Percentiles rank a stretch among this genome's conserved stretches.
phyloP scores from a whole-genome alignment of 1,284 basidiomycete genomes.

The Coniferiporia weirii region DNA sequence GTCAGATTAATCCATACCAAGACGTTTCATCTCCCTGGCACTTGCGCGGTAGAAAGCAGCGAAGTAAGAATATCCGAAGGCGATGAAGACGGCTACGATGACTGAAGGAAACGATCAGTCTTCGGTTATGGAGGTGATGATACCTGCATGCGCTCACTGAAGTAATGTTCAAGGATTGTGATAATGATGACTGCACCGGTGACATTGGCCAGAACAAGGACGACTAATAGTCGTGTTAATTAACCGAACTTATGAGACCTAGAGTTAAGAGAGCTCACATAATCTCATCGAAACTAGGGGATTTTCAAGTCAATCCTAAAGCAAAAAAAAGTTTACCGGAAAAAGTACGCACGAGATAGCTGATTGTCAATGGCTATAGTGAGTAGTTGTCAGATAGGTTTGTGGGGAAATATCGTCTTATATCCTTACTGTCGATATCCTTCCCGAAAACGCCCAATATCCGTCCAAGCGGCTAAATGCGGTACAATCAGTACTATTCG shows the following conservation, averaged over 20 bases:
- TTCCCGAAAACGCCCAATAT: slow-evolving; percentile 63
- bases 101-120: slow-evolving; percentile 30
- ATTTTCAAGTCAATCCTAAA: not conserved
- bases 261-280: slow-evolving; percentile 32
- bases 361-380: slow-evolving; percentile 53
- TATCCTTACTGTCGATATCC: slow-evolving; percentile 49
- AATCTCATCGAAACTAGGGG: slow-evolving; percentile 57
- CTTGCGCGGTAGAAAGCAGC: slow-evolving; percentile 60
- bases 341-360: slow-evolving; percentile 39
- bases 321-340: not conserved
- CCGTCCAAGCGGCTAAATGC: slow-evolving; percentile 50
- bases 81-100: slow-evolving; percentile 43
- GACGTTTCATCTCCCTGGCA: slow-evolving; percentile 66
- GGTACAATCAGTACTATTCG: not conserved
- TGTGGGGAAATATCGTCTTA: not conserved
- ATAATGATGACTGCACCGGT: slow-evolving; percentile 61
- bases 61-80: slow-evolving; percentile 51
- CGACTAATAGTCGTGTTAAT: slow-evolving; percentile 31
- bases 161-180: slow-evolving; percentile 66
- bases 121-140: not conserved
- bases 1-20: slow-evolving; percentile 36
- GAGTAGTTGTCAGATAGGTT: not conserved
- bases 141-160: slow-evolving; percentile 41
- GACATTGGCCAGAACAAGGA: slow-evolving; percentile 46
- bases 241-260: slow-evolving; percentile 12